These are phyloP conservation scores for Sphaerulina vaccinii DNA, from an alignment of 2,329 filamentous ascomycete species.

Conservation along the genomic window DNA sequence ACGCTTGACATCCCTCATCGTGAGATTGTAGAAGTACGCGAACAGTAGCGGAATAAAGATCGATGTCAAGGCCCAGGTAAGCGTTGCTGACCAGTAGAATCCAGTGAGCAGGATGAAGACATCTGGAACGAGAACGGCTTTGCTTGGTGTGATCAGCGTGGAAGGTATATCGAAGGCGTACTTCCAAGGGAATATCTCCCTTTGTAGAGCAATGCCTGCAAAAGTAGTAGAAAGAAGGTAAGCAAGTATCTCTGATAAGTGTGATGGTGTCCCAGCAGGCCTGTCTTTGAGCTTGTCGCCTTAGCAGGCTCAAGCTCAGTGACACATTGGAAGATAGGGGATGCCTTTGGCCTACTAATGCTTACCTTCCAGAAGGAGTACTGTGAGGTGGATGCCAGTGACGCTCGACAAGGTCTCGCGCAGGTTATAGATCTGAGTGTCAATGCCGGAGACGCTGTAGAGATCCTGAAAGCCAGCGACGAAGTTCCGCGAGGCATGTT, in stretches of 20 bases:
- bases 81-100: constrained; percentile 71
- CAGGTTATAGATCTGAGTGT: constrained; percentile 62
- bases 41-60: constrained; percentile 66
- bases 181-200: constrained; percentile 67
- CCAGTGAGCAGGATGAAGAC: constrained; percentile 73
- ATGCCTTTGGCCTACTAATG: too few relatives aligned
- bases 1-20: constrained; percentile 54
- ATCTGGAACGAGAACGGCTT: constrained; percentile 69
- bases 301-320: too few relatives aligned
- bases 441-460: constrained; percentile 66
- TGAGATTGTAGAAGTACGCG: constrained; percentile 91
- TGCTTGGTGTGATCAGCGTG: constrained; percentile 46
- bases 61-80: constrained; percentile 72
- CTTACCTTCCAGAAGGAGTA: constrained; percentile 70
- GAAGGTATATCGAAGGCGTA: constrained; percentile 72
- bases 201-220: constrained; percentile 66
- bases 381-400: constrained; percentile 66
- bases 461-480: constrained; percentile 64
- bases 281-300: too few relatives aligned
- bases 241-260: too few relatives aligned
- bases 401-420: constrained; percentile 72
- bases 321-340: too few relatives aligned
- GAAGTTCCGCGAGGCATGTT: constrained; percentile 66
- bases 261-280: too few relatives aligned
- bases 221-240: too few relatives aligned